Conservation (phyloP, 2,329 filamentous ascomycete genomes). For the Didymella keratinophila region DNA sequence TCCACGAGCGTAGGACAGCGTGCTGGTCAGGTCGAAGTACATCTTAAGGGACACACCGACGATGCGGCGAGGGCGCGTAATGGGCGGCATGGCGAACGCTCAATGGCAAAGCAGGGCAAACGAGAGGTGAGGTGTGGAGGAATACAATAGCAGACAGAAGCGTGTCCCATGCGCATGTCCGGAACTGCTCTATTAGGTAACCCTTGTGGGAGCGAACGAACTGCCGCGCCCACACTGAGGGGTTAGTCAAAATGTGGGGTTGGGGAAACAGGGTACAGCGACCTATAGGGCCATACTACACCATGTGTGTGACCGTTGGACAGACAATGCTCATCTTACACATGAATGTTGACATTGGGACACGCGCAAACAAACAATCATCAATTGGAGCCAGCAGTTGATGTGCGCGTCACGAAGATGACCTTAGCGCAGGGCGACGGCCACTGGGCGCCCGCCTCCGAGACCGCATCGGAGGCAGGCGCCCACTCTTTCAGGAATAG, state of each 20-base stretch:
- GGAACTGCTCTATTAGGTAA: conserved; percentile 10
- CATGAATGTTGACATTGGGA: conserved; percentile 7
- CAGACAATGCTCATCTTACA: conserved; percentile 6
- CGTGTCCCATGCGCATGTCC: not conserved
- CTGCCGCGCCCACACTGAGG: not conserved
- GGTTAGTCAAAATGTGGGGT: conserved; percentile 1
- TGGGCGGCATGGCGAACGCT: conserved; percentile 37
- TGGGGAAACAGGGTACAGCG: not conserved
- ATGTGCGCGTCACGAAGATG: conserved; percentile 14
- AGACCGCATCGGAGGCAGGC: not conserved
- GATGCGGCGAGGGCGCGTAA: conserved; percentile 63
- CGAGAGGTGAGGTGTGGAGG: not conserved
- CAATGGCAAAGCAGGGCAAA: not conserved
- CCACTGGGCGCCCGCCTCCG: conserved; percentile 17
- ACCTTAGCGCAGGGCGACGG: conserved; percentile 27
- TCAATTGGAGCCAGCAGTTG: conserved; percentile 11
- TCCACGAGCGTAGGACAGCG: conserved; percentile 58
- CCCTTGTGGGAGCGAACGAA: not conserved
- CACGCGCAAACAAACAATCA: conserved; percentile 3
- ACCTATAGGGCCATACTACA: not conserved
- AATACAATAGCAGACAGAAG: not conserved
- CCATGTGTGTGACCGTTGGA: conserved; percentile 2
- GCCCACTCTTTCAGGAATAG: conserved; percentile 1
- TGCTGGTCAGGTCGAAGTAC: conserved; percentile 76
- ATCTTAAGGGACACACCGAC: conserved; percentile 80